phyloP scores from a whole-genome alignment of 2,329 filamentous ascomycete genomes.

The Sporothrix schenckii region DNA sequence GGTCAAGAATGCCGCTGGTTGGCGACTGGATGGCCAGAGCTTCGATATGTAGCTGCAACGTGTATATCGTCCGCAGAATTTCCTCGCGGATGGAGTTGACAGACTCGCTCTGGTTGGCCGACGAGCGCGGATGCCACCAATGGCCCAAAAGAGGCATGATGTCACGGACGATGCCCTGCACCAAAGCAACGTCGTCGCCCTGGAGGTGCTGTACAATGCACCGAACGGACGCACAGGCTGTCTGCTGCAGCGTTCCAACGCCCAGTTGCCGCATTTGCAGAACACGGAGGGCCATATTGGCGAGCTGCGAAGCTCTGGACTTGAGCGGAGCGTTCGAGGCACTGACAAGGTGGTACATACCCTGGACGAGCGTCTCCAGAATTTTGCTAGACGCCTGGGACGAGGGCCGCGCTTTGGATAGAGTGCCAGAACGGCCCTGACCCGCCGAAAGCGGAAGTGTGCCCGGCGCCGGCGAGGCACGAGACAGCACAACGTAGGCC shows the following conservation, averaged over 20 bases:
- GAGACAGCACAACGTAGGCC: conserved; percentile 39
- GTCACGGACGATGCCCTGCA: conserved; percentile 60
- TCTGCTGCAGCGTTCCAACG: conserved; percentile 66
- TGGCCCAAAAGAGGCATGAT: conserved; percentile 71
- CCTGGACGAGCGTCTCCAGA: conserved; percentile 63
- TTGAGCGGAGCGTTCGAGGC: conserved; percentile 69
- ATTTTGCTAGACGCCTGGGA: conserved; percentile 43
- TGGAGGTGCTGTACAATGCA: conserved; percentile 65
- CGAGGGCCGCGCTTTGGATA: conserved; percentile 36
- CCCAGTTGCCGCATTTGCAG: conserved; percentile 62
- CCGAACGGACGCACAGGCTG: conserved; percentile 77
- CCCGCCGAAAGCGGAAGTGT: conserved; percentile 41
- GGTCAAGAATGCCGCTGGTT: conserved; percentile 46
- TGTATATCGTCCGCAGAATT: conserved; percentile 72
- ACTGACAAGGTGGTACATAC: conserved; percentile 65
- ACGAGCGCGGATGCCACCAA: conserved; percentile 73
- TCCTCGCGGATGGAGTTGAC: conserved; percentile 70
- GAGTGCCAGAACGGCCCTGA: conserved; percentile 41
- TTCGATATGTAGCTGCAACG: conserved; percentile 66
- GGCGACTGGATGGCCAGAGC: conserved; percentile 53
- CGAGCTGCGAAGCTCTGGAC: conserved; percentile 58
- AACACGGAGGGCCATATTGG: conserved; percentile 61
- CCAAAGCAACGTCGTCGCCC: conserved; percentile 68
- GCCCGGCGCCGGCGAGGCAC: conserved; percentile 54
- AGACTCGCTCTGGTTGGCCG: conserved; percentile 57